These are phyloP conservation scores for Colletotrichum melonis DNA, from an alignment of 2,329 filamentous ascomycete species.

Conservation along the genomic window DNA sequence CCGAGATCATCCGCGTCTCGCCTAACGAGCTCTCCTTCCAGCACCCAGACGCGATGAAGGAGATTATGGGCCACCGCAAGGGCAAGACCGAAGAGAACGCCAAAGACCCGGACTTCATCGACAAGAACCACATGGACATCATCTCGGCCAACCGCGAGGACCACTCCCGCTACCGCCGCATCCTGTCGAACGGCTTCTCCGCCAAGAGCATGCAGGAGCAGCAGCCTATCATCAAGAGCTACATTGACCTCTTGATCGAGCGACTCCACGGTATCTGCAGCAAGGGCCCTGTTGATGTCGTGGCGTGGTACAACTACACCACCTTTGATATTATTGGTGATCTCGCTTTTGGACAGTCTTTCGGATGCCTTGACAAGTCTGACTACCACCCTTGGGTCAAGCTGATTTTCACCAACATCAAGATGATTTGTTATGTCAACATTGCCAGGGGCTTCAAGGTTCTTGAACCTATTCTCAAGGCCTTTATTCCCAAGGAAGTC, in stretches of 20 bases:
- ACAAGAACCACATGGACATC: conserved; percentile 29
- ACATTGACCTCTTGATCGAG: conserved; percentile 52
- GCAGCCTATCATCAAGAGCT: conserved; percentile 45
- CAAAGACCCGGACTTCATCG: conserved; percentile 1
- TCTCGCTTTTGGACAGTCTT: conserved; percentile 44
- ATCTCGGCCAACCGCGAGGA: conserved; percentile 34
- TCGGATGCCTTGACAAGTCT: conserved; percentile 40
- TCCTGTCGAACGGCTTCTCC: conserved; percentile 40
- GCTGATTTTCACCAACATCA: conserved; percentile 38
- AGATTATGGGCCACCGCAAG: conserved; percentile 49
- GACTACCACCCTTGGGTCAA: conserved; percentile 33
- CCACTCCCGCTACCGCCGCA: conserved; percentile 33
- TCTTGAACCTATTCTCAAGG: conserved; percentile 7
- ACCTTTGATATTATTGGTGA: conserved; percentile 47
- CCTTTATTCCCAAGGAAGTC: conserved; percentile 6
- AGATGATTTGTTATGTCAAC: neutral
- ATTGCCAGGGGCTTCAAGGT: neutral
- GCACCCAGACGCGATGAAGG: conserved; percentile 48
- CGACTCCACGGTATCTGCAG: conserved; percentile 45
- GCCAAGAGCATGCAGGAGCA: conserved; percentile 41
- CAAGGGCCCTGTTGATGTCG: conserved; percentile 38
- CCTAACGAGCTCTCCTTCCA: conserved; percentile 54
- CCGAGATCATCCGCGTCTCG: conserved; percentile 49
- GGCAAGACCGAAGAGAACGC: conserved; percentile 21
- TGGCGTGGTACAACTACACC: conserved; percentile 42